Conservation (phyloP, 1,284 basidiomycete genomes). For the Tilletia horrida region DNA sequence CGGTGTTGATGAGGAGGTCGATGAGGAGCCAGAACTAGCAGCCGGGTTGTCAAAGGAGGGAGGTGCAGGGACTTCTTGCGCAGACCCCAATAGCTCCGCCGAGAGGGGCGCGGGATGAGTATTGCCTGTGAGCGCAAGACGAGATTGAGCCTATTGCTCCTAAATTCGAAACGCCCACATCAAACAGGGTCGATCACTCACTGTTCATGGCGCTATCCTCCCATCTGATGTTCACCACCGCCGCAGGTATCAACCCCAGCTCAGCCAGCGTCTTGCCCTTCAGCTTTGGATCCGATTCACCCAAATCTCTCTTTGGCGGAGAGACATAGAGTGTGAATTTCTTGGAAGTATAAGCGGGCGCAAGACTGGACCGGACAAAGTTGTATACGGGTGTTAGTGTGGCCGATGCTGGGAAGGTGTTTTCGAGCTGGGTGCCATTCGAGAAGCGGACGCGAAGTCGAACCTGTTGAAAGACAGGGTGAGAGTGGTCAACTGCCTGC, state of each 20-base stretch:
- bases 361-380: conserved; percentile 71
- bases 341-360: conserved; percentile 68
- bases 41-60: conserved; percentile 13
- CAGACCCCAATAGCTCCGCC: conserved; percentile 14
- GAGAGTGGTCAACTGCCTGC: neutral
- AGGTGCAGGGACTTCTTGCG: conserved; percentile 23
- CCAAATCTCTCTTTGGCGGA: conserved; percentile 76
- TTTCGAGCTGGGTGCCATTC: conserved; percentile 78
- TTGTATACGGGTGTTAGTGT: conserved; percentile 76
- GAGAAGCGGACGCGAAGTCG: conserved; percentile 75
- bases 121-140: conserved; percentile 18
- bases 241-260: conserved; percentile 73
- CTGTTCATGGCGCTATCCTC: conserved; percentile 70
- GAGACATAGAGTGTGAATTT: conserved; percentile 78
- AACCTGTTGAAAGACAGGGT: conserved; percentile 60
- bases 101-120: conserved; percentile 19
- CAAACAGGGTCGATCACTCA: conserved; percentile 14
- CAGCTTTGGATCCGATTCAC: conserved; percentile 69
- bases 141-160: neutral
- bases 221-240: conserved; percentile 72
- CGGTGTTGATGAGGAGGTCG: conserved; percentile 4
- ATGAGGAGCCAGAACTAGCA: neutral
- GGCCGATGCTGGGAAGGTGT: conserved; percentile 68
- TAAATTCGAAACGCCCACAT: too few relatives aligned
- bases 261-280: conserved; percentile 67